A percentile compares a stretch with the other conserved stretches of the same genome.
These are phyloP conservation scores for Pythium aphanidermatum DNA, from an alignment of 352 stramenopile species.

Conservation along the genomic window DNA sequence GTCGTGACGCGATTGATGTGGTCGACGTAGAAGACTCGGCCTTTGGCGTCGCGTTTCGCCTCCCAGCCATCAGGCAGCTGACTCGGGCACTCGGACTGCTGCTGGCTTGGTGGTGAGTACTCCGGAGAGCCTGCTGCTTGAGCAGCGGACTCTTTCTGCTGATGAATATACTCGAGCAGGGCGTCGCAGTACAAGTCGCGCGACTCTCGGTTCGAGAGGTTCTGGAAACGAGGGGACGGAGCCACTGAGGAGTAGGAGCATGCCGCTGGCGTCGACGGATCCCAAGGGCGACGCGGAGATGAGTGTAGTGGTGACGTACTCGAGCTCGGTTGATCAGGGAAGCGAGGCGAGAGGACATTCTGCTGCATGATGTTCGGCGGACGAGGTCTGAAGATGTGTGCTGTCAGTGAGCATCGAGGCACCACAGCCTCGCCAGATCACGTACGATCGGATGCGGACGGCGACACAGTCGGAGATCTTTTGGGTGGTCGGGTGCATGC, in stretches of 20 bases:
- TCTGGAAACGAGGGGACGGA: constrained; percentile 17
- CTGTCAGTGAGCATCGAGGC: constrained; percentile 5
- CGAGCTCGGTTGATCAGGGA: constrained; percentile 11
- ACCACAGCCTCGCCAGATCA: too few relatives aligned
- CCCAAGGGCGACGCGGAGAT: constrained; percentile 9
- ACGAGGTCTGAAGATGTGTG: constrained; percentile 30
- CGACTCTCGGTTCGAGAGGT: constrained; percentile 45
- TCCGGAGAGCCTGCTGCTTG: constrained; percentile 4
- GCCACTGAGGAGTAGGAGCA: constrained; percentile 8
- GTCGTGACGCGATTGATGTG: constrained; percentile 72
- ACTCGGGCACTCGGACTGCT: not conserved
- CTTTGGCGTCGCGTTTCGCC: constrained; percentile 60
- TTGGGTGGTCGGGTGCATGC: constrained; percentile 72
- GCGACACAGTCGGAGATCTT: constrained; percentile 48
- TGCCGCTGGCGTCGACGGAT: constrained; percentile 9
- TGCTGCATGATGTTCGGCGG: constrained; percentile 52
- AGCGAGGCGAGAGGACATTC: constrained; percentile 18
- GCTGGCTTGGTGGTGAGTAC: constrained; percentile 1
- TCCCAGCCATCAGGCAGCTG: constrained; percentile 65
- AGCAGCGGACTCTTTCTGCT: constrained; percentile 73
- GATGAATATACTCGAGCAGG: constrained; percentile 61
- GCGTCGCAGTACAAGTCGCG: constrained; percentile 65
- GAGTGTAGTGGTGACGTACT: not conserved
- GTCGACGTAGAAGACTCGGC: constrained; percentile 65
- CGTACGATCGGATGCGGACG: constrained; percentile 71